Base-by-base conservation (phyloP, 352 stramenopile genomes). In the Phytophthora ramorum region DNA sequence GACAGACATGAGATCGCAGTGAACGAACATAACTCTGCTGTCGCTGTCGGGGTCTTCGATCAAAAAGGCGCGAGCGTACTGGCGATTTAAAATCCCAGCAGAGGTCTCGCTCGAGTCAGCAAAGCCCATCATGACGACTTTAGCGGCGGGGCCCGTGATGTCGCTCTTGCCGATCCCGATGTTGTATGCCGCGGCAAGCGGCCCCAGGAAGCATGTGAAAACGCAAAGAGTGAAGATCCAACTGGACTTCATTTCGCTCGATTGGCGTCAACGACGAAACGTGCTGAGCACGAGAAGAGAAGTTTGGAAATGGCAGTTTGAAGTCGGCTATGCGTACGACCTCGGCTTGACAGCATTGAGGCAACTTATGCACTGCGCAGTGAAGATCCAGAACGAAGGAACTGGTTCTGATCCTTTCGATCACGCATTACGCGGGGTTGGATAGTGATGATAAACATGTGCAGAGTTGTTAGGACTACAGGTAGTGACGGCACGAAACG, bases 41-140 rank as follows among this genome's bases (percentile, higher is more conserved):
- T 46, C 28, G 7, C 7, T 46, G 40, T 46, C 17, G n/a, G 40
- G 17, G n/a, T 46, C 40, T 24, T 46, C 40, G 10, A 46, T 16
- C n/a, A 46, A 17, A 14, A 46, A 46, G 10, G 40, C 40, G 6
- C 40, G 40, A 19, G 40, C 40, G 17, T 46, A 46, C 10, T 26
- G 17, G 17, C 40, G 40, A 14, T 46, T 46, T 6, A 46, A 24
- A 24, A 46, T 46, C 16, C 40, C 40, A 24, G 40, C 40, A 5
- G 40, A 20, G 2, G n/a, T 46, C 17, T 46, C 40, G 16, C 7
- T 46, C 7, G 40, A 26, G 40, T 46, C 40, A 24, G 40, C 40
- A 19, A 46, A 46, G 5, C 40, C 40, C 40, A 46, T 46, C 40
- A 46, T 46, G 17, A 46, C 40, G n/a, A 46, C 40, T 46, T 46